Evolutionary conservation across 2,329 filamentous ascomycete genomes (phyloP).

Genomic region (Penicillium expansum): DNA sequence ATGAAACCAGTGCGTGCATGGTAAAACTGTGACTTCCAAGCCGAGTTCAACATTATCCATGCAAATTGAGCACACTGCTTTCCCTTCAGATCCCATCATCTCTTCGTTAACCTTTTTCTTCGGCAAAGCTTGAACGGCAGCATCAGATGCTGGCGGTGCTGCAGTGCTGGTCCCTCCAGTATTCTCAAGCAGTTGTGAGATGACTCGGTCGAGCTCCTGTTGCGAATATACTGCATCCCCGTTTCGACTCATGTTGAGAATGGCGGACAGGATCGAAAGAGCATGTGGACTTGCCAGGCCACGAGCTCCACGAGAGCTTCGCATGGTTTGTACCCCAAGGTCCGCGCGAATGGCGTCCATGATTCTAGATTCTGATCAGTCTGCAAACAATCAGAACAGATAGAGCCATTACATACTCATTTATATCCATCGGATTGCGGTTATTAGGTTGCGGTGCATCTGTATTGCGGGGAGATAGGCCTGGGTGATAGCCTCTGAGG

Average conservation of each 20-base stretch:
- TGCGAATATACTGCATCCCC: constrained; percentile 89
- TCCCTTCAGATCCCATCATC: constrained; percentile 67
- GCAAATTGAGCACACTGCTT: constrained; percentile 86
- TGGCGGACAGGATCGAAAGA: constrained; percentile 46
- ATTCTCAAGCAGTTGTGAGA: constrained; percentile 84
- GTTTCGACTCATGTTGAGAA: constrained; percentile 45
- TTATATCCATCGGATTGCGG: constrained; percentile 49
- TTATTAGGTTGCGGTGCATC: constrained; percentile 49
- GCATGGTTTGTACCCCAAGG: constrained; percentile 10
- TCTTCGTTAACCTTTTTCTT: constrained; percentile 67
- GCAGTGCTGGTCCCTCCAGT: constrained; percentile 66
- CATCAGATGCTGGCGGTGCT: constrained; percentile 73
- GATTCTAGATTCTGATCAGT: constrained; percentile 22
- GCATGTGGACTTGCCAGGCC: constrained; percentile 32
- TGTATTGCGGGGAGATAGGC: constrained; percentile 52
- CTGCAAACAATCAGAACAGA: not conserved
- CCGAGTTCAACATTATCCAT: constrained; percentile 77
- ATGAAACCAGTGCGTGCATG: constrained; percentile 94
- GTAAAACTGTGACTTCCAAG: constrained; percentile 72
- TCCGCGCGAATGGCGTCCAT: constrained; percentile 30
- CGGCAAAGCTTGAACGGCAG: constrained; percentile 70
- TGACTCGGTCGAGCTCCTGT: constrained; percentile 83
- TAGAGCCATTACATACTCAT: constrained; percentile 43
- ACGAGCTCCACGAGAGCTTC: constrained; percentile 17
- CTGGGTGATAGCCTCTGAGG: constrained; percentile 19